Base-by-base conservation (phyloP, 495 filamentous ascomycete species). In the Penicillium coffeae region DNA sequence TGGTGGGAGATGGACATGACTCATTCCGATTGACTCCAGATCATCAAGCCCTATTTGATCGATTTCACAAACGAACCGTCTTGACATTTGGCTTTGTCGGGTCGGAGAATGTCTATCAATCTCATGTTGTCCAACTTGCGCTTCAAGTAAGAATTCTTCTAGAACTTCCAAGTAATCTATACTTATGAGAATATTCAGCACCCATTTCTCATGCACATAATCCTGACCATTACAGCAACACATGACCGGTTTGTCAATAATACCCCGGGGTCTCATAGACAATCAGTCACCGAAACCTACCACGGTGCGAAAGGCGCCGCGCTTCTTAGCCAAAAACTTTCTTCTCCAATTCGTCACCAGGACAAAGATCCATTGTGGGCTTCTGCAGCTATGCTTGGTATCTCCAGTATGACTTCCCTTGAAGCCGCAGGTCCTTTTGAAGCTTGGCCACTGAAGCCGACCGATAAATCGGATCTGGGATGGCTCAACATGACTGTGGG, bases 281-380 rank as follows among this genome's bases (percentile, higher is more conserved):
- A 20, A 25, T 53, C 53, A 1, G 3, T 52, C 4, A 44, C 56
- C 13, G 71, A 72, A 36, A 46, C 51, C n/a, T 66, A 64, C 41
- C 65, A 73, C 45, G 65, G 54, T 44, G 63, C 59, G n/a, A 54
- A 59, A 34, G 55, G 53, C 3, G 66, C 63, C 33, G 49, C 48
- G 13, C 47, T 69, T n/a, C 58, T 73, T 27, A 58, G 53, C 38
- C 25, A 54, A 34, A 60, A 61, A 21, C 44, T 75, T 6, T 53
- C 49, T 1, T 30, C 42, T 8, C 58, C 62, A 6, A 66, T 71
- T 13, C 15, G 51, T 9, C 47, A 56, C 4, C 49, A 59, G 25
- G 69, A 73, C 18, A 59, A 58, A 19, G 72, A 75, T 54, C 47
- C 70, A n/a, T 48, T 75, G 16, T 72, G 64, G 66, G 69, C 55